Evolutionary conservation across 805 yeast species (phyloP), one percentile per base, ranked within the genome.

Genomic region (Saccharomycopsis sp.): DNA sequence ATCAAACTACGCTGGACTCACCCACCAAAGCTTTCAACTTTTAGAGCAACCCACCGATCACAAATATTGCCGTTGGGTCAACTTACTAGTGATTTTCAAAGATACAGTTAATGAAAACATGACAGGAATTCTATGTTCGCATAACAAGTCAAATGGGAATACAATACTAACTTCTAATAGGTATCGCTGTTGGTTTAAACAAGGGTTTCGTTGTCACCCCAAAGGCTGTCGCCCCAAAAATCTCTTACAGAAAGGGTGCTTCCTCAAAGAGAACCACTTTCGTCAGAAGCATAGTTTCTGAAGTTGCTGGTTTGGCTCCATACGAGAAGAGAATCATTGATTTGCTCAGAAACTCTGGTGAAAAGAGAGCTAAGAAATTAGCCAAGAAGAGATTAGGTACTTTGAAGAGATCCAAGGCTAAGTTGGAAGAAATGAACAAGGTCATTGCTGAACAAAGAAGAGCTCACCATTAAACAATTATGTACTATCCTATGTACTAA

Each of bases 381-480:
- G 97, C 98, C 69, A 94, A 94, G 94, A 94, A 89, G 96, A 92
- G 94, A 89, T 89, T 94, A 76, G 99, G 99, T 82, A 90, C 99
- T 73, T 96, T 92, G 87, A 86, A 85, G 84, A 95, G 99, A 85
- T 97, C 98, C 73, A 89, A 90, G 89, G 94, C 90, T 78, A 94
- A 94, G 91, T 96, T 94, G 77, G 99, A 94, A 82, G 97, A 91
- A 81, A 88, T 95, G 91, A 89, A 82, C 87, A 79, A 81, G 77
- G 83, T 92, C 84, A 92, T 92, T 79, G 88, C 96, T 77, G 96
- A 91, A 80, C 83, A 97, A 71, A 91, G 97, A 86, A 88, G 89
- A 84, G 94, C 87, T 77, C 63, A 61, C 53, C 58, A 60, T 34
- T 56, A 56, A 54, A 55, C 24, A 16, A 24, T 21, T 50, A 16